Evolutionary conservation across 441 rosid genomes (phyloP).

Genomic region (Syzygium malaccense): DNA sequence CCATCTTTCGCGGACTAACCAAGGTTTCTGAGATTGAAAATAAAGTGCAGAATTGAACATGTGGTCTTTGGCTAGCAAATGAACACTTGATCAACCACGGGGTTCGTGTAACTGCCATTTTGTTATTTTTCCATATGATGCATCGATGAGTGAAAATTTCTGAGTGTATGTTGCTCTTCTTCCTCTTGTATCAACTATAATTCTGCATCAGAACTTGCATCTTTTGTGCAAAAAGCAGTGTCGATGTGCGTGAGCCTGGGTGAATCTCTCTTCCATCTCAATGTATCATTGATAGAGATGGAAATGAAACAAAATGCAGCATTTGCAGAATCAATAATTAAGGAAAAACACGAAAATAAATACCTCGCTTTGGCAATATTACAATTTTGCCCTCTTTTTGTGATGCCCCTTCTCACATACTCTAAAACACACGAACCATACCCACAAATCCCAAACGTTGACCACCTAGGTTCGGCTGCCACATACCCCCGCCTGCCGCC

Average conservation of each 20-base stretch:
- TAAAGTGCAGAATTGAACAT: neutral
- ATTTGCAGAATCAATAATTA: neutral
- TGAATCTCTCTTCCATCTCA: neutral
- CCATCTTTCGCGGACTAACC: neutral
- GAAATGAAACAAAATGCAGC: neutral
- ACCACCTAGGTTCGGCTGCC: neutral
- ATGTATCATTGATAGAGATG: neutral
- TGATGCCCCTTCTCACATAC: neutral
- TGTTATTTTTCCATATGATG: neutral
- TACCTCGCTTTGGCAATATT: neutral
- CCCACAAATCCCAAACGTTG: rapidly evolving
- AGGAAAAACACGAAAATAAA: neutral
- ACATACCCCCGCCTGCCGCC: too few species aligned
- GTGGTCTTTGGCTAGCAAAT: neutral
- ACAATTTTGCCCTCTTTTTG: neutral
- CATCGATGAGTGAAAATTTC: neutral
- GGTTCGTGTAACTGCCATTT: neutral
- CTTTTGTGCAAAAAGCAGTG: neutral
- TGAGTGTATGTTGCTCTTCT: neutral
- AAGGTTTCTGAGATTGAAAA: neutral
- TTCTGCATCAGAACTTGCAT: neutral
- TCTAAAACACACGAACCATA: neutral
- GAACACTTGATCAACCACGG: neutral
- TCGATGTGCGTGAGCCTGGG: neutral
- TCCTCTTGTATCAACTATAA: neutral